These are phyloP conservation scores for Lasiosphaeria ovina DNA, from an alignment of 495 filamentous ascomycete genomes.

Conservation along the genomic window DNA sequence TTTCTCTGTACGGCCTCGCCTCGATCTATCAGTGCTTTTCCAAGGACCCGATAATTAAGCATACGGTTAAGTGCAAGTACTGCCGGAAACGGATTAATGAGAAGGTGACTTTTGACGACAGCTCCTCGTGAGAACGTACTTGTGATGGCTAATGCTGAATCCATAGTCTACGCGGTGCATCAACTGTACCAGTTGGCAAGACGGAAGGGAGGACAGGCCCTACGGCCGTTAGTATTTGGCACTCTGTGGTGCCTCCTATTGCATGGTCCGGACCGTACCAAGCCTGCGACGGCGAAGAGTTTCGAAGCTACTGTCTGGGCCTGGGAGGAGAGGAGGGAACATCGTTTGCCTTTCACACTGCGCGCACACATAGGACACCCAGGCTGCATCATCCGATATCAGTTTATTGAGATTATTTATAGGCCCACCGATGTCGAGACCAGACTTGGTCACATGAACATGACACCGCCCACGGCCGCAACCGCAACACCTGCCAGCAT, in stretches of 20 bases:
- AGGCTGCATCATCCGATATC: background rate
- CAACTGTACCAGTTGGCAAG: constrained; percentile 75
- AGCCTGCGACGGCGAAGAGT: background rate
- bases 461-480: constrained; percentile 21
- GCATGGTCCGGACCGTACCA: no score
- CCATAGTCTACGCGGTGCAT: constrained; percentile 60
- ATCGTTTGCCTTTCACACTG: no score
- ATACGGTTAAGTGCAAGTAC: constrained; percentile 66
- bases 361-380: no score
- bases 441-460: background rate
- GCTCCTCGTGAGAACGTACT: background rate
- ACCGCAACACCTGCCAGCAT: constrained; percentile 28
- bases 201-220: constrained; percentile 63
- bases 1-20: constrained; percentile 65
- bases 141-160: constrained; percentile 1
- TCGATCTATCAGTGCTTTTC: constrained; percentile 60
- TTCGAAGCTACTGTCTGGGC: background rate
- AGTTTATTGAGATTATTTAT: background rate
- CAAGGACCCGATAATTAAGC: constrained; percentile 68
- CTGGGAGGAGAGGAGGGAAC: no score
- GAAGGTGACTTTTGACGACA: constrained; percentile 46
- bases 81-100: constrained; percentile 66
- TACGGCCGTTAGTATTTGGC: constrained; percentile 1
- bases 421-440: background rate
- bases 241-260: background rate